phyloP scores from a whole-genome alignment of 2,329 filamentous ascomycete species.

The Colletotrichum sublineola region DNA sequence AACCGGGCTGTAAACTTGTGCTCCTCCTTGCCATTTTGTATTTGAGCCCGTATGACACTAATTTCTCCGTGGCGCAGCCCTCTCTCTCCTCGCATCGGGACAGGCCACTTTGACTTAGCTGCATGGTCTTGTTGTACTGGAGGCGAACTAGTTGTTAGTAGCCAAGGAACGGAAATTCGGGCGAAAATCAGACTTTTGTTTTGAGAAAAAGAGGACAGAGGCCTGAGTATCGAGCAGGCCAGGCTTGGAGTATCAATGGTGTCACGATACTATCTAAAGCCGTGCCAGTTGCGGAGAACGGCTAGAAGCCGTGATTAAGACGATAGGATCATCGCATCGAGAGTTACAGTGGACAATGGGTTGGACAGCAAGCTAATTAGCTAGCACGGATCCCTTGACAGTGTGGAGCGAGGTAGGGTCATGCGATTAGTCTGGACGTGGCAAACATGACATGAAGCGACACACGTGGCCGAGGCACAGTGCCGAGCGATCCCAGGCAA shows the following conservation, averaged over 20 bases:
- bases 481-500: conserved; percentile 28
- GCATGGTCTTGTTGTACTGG: conserved; percentile 25
- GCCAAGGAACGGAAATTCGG: background rate
- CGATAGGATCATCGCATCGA: background rate
- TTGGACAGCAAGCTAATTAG: background rate
- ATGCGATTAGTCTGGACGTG: conserved; percentile 5
- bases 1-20: conserved; percentile 12
- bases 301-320: background rate
- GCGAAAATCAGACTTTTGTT: background rate
- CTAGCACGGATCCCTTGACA: background rate
- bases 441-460: background rate
- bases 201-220: background rate
- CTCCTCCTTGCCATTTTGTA: conserved; percentile 33
- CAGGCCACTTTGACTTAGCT: conserved; percentile 14
- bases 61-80: conserved; percentile 14
- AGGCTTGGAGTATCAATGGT: background rate
- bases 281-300: background rate
- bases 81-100: conserved; percentile 10
- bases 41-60: background rate
- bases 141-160: background rate
- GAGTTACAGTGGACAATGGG: no score
- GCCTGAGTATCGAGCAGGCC: background rate
- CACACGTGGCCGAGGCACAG: conserved; percentile 5
- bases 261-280: background rate
- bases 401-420: conserved; percentile 6